Conservation (phyloP, 257 asterid genomes). For the Nyctanthes arbortristis region DNA sequence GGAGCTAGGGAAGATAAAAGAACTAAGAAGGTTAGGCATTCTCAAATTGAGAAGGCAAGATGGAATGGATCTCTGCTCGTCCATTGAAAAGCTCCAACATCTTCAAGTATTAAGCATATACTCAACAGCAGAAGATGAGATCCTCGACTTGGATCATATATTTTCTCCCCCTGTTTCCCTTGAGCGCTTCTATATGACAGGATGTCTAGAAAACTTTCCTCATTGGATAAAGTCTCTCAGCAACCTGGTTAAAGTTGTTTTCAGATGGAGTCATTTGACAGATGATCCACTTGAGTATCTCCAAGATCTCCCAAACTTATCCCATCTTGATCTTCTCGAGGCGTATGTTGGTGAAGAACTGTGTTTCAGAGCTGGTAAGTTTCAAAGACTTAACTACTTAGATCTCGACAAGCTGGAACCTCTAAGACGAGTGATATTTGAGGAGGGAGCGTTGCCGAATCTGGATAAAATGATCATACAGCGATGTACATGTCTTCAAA, state of each 20-base stretch:
- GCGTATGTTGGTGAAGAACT: slow-evolving; percentile 21
- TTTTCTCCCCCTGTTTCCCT: slow-evolving; percentile 14
- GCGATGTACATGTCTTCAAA: no score
- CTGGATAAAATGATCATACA: no score
- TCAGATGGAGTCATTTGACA: slow-evolving; percentile 18
- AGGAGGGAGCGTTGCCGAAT: slow-evolving; percentile 29
- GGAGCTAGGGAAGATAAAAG: slow-evolving; percentile 19
- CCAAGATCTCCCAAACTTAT: slow-evolving; percentile 28
- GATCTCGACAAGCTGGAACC: slow-evolving; percentile 15
- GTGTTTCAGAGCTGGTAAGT: slow-evolving; percentile 22
- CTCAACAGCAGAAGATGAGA: slow-evolving; percentile 18
- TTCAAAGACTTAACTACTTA: slow-evolving; percentile 21
- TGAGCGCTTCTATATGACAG: slow-evolving; percentile 23
- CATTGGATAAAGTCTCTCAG: slow-evolving; percentile 26
- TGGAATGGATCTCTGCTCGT: slow-evolving; percentile 14
- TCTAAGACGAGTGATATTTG: slow-evolving; percentile 1
- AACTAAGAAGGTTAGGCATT: slow-evolving; percentile 26
- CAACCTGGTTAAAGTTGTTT: slow-evolving; percentile 16
- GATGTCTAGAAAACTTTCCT: slow-evolving; percentile 22
- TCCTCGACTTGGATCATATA: slow-evolving; percentile 16
- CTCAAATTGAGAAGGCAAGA: slow-evolving; percentile 21
- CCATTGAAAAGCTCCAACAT: slow-evolving; percentile 19
- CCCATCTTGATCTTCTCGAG: slow-evolving; percentile 19
- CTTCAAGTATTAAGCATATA: slow-evolving; percentile 13
- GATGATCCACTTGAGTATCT: slow-evolving; percentile 28